Conservation (phyloP, 78 protist species). For the Dictyostelium brefeldianum region DNA sequence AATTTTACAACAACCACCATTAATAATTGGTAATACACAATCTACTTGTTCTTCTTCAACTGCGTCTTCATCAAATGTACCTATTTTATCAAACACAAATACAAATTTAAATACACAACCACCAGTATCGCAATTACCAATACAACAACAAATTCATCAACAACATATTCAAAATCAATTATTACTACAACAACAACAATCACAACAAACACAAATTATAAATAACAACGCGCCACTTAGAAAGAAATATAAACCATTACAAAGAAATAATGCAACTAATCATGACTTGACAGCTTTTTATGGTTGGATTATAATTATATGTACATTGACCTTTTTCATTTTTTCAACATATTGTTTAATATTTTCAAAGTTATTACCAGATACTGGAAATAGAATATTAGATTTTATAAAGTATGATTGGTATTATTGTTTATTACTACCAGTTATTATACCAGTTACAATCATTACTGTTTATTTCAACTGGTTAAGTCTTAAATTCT, state of each 20-base stretch:
- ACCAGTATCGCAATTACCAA: neutral
- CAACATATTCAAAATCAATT: conserved; percentile 15
- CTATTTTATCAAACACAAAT: neutral
- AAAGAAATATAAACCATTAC: conserved; percentile 77
- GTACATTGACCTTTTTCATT: conserved; percentile 55
- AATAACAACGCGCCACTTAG: conserved; percentile 25
- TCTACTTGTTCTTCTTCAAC: neutral
- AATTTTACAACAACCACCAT: neutral
- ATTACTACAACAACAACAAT: neutral
- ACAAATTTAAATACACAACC: neutral
- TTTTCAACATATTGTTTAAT: conserved; percentile 60
- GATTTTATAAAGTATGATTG: conserved; percentile 80
- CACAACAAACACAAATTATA: conserved; percentile 4
- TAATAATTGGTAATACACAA: conserved; percentile 1
- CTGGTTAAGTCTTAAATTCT: conserved; percentile 78
- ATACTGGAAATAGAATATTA: conserved; percentile 66
- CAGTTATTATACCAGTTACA: conserved; percentile 56
- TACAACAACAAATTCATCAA: neutral
- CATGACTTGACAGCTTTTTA: conserved; percentile 67
- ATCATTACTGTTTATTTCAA: conserved; percentile 69
- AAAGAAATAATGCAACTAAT: conserved; percentile 23
- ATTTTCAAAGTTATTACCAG: conserved; percentile 59
- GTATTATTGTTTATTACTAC: conserved; percentile 75
- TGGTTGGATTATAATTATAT: conserved; percentile 67
- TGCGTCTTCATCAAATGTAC: neutral